Evolutionary conservation across 495 filamentous ascomycete genomes (phyloP).

Genomic region (Penicillium samsonianum): DNA sequence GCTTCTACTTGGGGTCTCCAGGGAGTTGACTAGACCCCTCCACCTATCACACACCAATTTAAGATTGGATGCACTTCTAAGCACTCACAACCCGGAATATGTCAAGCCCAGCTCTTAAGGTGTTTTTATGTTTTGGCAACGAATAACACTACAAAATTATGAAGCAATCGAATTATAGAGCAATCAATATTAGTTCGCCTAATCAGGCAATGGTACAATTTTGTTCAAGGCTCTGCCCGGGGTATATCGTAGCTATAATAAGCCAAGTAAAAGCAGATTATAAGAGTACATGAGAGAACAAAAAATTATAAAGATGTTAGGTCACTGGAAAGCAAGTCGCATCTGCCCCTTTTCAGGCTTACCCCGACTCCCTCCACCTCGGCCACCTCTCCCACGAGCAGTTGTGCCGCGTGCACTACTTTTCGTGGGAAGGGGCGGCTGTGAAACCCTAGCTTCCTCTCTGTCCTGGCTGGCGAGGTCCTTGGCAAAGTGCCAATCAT

Average conservation of each 20-base stretch:
- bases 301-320: neutral
- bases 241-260: conserved; percentile 11
- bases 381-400: conserved; percentile 34
- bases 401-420: conserved; percentile 28
- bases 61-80: neutral
- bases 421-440: conserved; percentile 22
- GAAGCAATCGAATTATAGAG: neutral
- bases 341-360: conserved; percentile 78
- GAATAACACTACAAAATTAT: neutral
- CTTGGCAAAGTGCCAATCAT: conserved; percentile 96
- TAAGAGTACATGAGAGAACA: neutral
- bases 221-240: conserved; percentile 5
- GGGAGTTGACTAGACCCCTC: no score
- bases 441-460: conserved; percentile 31
- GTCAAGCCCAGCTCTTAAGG: neutral
- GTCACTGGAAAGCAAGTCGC: conserved; percentile 60
- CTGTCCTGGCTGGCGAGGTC: conserved; percentile 69
- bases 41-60: neutral
- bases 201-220: neutral
- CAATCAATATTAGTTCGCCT: neutral
- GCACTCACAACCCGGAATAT: neutral
- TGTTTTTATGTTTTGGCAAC: no score
- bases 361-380: conserved; percentile 30
- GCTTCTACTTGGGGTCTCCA: neutral
- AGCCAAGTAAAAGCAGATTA: neutral